These are phyloP conservation scores for Larix kaempferi DNA, from an alignment of 75 land plant genomes.

Conservation along the genomic window DNA sequence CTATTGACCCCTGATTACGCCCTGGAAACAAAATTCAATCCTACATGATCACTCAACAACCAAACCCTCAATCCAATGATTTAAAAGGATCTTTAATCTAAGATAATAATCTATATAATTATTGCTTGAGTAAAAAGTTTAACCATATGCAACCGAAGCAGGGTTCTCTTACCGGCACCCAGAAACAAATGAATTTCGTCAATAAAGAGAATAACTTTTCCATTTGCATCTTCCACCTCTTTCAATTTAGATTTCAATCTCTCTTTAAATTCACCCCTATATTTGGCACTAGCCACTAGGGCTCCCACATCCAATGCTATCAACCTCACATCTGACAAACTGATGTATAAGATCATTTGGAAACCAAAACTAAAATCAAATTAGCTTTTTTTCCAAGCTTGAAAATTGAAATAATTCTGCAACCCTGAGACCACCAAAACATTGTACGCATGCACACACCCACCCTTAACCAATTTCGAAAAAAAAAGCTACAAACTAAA, in stretches of 20 bases:
- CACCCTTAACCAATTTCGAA: background rate
- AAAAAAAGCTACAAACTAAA: background rate
- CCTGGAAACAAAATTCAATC: slow-evolving; percentile 15
- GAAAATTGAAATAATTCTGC: background rate
- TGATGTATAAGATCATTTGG: slow-evolving; percentile 33
- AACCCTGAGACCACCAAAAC: too few species aligned
- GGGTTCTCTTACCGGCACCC: slow-evolving; percentile 60
- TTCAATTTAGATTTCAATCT: slow-evolving; percentile 85
- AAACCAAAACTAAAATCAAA: background rate
- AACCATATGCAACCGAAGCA: background rate
- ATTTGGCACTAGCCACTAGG: slow-evolving; percentile 88
- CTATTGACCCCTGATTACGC: slow-evolving; percentile 92
- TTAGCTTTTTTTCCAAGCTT: background rate
- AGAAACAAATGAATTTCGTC: slow-evolving; percentile 97
- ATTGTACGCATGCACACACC: too few species aligned
- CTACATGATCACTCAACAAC: background rate
- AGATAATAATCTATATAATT: background rate
- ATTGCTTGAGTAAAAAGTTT: background rate
- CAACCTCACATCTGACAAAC: slow-evolving; percentile 76
- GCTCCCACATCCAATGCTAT: slow-evolving; percentile 97
- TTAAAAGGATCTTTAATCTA: background rate
- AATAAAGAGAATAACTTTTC: slow-evolving; percentile 93
- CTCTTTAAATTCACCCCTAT: slow-evolving; percentile 97
- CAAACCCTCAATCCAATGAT: background rate
- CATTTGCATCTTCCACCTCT: slow-evolving; percentile 94